These are phyloP conservation scores for Lophiostoma macrostomum DNA, from an alignment of 495 filamentous ascomycete species.

Conservation along the genomic window DNA sequence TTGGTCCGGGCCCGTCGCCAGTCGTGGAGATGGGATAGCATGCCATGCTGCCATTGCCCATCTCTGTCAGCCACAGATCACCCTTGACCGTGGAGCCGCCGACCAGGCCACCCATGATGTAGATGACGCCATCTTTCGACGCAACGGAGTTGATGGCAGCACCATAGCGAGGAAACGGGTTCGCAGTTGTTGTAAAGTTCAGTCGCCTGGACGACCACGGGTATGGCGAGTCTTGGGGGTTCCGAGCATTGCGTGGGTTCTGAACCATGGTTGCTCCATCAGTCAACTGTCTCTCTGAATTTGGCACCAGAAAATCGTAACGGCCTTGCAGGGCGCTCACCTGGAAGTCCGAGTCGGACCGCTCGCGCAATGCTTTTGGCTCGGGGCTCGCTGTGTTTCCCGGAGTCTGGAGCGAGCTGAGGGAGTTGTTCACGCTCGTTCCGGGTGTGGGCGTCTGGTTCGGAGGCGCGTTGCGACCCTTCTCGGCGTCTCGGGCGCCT, in stretches of 20 bases:
- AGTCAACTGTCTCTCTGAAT: no score
- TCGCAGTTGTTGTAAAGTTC: constrained; percentile 76
- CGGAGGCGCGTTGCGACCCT: constrained; percentile 40
- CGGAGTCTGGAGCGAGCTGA: constrained; percentile 49
- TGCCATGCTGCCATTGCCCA: constrained; percentile 72
- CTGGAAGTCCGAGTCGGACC: constrained; percentile 39
- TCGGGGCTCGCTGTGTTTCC: constrained; percentile 50
- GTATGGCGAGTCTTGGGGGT: constrained; percentile 61
- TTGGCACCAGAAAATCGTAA: no score
- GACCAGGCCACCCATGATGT: constrained; percentile 95
- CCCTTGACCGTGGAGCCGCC: constrained; percentile 93
- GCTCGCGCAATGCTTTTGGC: constrained; percentile 51
- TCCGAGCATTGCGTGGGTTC: constrained; percentile 41
- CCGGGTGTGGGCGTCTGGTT: constrained; percentile 59
- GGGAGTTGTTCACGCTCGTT: constrained; percentile 62
- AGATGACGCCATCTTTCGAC: constrained; percentile 95
- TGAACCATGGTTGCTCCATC: no score
- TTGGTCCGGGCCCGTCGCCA: constrained; percentile 88
- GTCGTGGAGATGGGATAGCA: constrained; percentile 91
- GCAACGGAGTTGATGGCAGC: constrained; percentile 89
- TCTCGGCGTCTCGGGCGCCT: constrained; percentile 23
- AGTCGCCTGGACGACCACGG: constrained; percentile 92
- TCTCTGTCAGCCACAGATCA: constrained; percentile 97
- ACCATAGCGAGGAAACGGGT: constrained; percentile 95
- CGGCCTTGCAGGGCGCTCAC: constrained; percentile 29